A percentile compares a stretch with the other conserved stretches of the same genome.
Evolutionary conservation across 2,329 filamentous ascomycete species (phyloP).

Genomic region (Ustilaginoidea virens): DNA sequence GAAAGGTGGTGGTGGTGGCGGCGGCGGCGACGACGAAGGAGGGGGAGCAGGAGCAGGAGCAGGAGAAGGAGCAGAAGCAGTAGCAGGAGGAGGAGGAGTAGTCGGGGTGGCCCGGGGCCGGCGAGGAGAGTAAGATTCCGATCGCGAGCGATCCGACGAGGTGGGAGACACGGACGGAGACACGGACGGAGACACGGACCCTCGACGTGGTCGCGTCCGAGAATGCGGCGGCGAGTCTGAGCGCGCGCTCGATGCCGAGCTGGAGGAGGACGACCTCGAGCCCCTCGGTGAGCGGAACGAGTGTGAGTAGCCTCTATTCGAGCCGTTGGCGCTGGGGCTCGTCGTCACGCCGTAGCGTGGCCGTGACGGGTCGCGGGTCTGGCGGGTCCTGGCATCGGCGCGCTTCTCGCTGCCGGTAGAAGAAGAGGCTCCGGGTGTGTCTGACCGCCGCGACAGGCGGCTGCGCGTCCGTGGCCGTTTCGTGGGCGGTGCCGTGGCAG

Average conservation of each 20-base stretch:
- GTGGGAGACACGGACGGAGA: slow-evolving; percentile 11
- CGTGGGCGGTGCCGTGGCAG: slow-evolving; percentile 11
- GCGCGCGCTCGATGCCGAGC: slow-evolving; percentile 20
- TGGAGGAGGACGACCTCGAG: slow-evolving; percentile 18
- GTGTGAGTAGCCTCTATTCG: slow-evolving; percentile 15
- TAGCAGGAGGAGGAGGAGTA: background rate
- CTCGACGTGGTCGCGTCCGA: slow-evolving; percentile 13
- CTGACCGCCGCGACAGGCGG: slow-evolving; percentile 13
- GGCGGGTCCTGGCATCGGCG: background rate
- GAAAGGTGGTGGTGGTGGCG: slow-evolving; percentile 28
- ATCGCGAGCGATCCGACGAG: slow-evolving; percentile 16
- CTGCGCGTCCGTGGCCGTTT: slow-evolving; percentile 20
- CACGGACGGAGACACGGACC: background rate
- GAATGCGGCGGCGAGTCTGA: slow-evolving; percentile 20
- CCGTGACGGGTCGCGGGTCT: slow-evolving; percentile 1
- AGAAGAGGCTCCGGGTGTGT: slow-evolving; percentile 9
- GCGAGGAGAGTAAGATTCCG: slow-evolving; percentile 6
- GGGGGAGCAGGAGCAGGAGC: slow-evolving; percentile 15
- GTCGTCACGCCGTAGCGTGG: slow-evolving; percentile 2
- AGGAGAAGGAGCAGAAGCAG: slow-evolving; percentile 11
- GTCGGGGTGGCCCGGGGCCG: slow-evolving; percentile 15
- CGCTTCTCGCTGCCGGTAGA: background rate
- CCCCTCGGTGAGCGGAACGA: slow-evolving; percentile 3
- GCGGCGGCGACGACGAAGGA: slow-evolving; percentile 6
- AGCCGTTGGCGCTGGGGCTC: slow-evolving; percentile 7